A percentile compares a stretch with the other conserved stretches of the same genome.
Conservation (phyloP, 257 asterid species). For the Forsythia suspensa region DNA sequence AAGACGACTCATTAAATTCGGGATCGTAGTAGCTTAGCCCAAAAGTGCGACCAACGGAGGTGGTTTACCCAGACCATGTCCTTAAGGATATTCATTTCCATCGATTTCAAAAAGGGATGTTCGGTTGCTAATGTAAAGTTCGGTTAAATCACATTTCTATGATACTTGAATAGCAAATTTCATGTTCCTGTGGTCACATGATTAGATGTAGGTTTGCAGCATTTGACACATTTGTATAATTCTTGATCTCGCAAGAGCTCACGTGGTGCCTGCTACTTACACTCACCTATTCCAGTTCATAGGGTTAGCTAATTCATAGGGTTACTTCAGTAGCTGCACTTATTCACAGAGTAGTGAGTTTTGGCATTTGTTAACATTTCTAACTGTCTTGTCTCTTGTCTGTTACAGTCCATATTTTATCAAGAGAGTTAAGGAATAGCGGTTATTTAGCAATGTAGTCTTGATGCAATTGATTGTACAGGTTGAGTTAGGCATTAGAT, state of each 20-base stretch:
- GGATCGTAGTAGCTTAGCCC: conserved; percentile 90
- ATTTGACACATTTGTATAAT: too few relatives aligned
- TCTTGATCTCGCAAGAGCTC: conserved; percentile 10
- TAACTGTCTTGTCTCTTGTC: neutral
- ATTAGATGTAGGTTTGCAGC: neutral
- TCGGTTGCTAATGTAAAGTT: neutral
- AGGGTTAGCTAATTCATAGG: too few relatives aligned
- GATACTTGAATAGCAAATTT: conserved; percentile 13
- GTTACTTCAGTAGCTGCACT: conserved; percentile 1
- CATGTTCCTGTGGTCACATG: conserved; percentile 6
- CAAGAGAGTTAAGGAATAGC: neutral
- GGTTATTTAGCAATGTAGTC: neutral
- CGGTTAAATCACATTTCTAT: conserved; percentile 4
- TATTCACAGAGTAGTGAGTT: neutral
- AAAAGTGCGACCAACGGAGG: conserved; percentile 96
- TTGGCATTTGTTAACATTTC: neutral
- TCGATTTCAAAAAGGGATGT: conserved; percentile 37
- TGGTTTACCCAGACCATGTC: conserved; percentile 98
- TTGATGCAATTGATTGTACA: neutral
- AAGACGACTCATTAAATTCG: conserved; percentile 97
- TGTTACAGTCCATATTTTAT: neutral
- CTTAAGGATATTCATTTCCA: conserved; percentile 94
- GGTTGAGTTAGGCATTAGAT: neutral
- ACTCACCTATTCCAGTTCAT: neutral
- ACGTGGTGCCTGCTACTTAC: neutral